Conservation (phyloP, 345 rosid species). For the Salix viminalis region DNA sequence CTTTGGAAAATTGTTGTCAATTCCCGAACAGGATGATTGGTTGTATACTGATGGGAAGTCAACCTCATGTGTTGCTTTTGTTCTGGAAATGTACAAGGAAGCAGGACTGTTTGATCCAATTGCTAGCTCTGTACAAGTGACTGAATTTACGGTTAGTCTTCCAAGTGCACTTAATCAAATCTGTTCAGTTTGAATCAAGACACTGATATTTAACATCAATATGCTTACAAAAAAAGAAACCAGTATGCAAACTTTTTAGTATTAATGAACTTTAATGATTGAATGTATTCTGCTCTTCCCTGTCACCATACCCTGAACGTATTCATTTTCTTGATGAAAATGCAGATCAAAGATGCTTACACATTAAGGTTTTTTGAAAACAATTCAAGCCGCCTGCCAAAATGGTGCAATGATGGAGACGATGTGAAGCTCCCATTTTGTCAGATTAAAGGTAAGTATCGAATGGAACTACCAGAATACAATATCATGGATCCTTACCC, state of each 20-base stretch:
- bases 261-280: background rate
- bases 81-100: slow-evolving; percentile 93
- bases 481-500: slow-evolving; percentile 83
- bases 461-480: slow-evolving; percentile 92
- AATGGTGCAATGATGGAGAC: slow-evolving; percentile 91
- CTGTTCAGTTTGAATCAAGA: background rate
- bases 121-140: slow-evolving; percentile 68
- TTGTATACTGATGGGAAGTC: slow-evolving; percentile 88
- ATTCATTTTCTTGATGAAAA: slow-evolving; percentile 10
- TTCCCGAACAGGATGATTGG: slow-evolving; percentile 99
- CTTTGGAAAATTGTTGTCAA: slow-evolving; percentile 73
- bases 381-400: slow-evolving; percentile 74
- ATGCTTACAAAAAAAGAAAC: background rate
- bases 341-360: slow-evolving; percentile 90
- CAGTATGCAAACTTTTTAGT: background rate
- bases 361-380: slow-evolving; percentile 63
- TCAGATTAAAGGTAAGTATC: slow-evolving; percentile 82
- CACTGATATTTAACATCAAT: background rate
- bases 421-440: slow-evolving; percentile 76
- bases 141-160: slow-evolving; percentile 83
- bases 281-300: background rate
- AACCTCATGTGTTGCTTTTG: slow-evolving; percentile 81
- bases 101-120: slow-evolving; percentile 83
- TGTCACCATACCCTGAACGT: background rate
- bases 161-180: background rate